Evolutionary conservation across 495 filamentous ascomycete species (phyloP).

Genomic region (Pyronema domesticum): DNA sequence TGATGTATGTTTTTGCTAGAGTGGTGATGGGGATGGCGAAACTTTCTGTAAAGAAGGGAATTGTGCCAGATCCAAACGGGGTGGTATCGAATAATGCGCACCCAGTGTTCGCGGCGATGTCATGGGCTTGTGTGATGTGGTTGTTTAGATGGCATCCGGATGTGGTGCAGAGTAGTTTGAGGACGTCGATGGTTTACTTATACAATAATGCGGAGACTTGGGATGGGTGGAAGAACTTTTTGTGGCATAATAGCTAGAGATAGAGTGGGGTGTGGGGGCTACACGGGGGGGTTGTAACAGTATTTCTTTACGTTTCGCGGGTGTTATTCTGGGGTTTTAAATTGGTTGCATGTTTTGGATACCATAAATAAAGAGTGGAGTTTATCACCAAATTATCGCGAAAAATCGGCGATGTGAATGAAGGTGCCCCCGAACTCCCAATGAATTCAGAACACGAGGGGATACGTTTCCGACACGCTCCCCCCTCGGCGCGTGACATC

Average conservation of each 20-base stretch:
- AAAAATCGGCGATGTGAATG: too few relatives aligned
- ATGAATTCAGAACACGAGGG: too few relatives aligned
- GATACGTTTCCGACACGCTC: too few relatives aligned
- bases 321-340: too few relatives aligned
- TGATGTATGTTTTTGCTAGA: slow-evolving; percentile 91
- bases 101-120: slow-evolving; percentile 74
- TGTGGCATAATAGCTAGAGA: slow-evolving; percentile 7
- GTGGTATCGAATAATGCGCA: slow-evolving; percentile 53
- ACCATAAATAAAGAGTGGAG: too few relatives aligned
- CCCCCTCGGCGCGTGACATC: too few relatives aligned
- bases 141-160: slow-evolving; percentile 83
- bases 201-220: slow-evolving; percentile 28
- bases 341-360: too few relatives aligned
- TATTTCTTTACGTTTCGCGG: neutral
- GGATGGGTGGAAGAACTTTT: slow-evolving; percentile 4
- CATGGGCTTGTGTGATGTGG: slow-evolving; percentile 91
- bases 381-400: too few relatives aligned
- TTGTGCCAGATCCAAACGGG: slow-evolving; percentile 12
- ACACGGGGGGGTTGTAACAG: neutral
- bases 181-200: slow-evolving; percentile 97
- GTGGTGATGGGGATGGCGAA: slow-evolving; percentile 71
- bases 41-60: slow-evolving; percentile 43
- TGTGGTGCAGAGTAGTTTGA: slow-evolving; percentile 69
- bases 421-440: too few relatives aligned
- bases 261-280: neutral